Evolutionary conservation across 2,329 filamentous ascomycete genomes (phyloP).

Genomic region (Phialophora expanda): DNA sequence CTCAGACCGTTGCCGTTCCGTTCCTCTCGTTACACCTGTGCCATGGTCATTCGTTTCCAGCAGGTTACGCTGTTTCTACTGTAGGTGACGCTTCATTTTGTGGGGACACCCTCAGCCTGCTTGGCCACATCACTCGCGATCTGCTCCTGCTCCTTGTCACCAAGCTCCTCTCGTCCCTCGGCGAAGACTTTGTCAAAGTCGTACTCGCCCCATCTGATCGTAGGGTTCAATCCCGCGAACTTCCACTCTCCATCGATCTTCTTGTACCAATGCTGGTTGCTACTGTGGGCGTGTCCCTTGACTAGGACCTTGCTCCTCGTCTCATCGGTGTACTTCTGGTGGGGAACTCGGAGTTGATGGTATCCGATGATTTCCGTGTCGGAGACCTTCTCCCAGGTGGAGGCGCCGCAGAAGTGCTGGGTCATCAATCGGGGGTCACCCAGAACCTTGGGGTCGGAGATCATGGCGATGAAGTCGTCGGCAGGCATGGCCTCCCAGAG

Average conservation of each 20-base stretch:
- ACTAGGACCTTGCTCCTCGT: constrained; percentile 56
- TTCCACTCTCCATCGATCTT: constrained; percentile 44
- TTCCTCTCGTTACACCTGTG: neutral
- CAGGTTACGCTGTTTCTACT: neutral
- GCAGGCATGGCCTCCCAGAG: constrained; percentile 67
- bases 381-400: constrained; percentile 41
- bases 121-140: constrained; percentile 34
- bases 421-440: constrained; percentile 67
- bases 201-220: constrained; percentile 42
- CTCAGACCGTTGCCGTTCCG: neutral
- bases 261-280: constrained; percentile 41
- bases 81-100: constrained; percentile 13
- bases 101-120: constrained; percentile 37
- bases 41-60: neutral
- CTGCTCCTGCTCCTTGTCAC: constrained; percentile 35
- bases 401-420: constrained; percentile 63
- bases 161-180: constrained; percentile 37
- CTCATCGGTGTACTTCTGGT: constrained; percentile 65
- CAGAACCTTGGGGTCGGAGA: constrained; percentile 62
- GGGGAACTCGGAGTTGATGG: constrained; percentile 57
- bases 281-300: constrained; percentile 63
- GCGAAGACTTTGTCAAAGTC: constrained; percentile 41
- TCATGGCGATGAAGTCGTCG: constrained; percentile 66
- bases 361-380: constrained; percentile 41
- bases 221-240: constrained; percentile 41